A percentile compares a stretch with the other conserved stretches of the same genome.
Conservation (phyloP, 345 rosid genomes). For the Mangifera indica region DNA sequence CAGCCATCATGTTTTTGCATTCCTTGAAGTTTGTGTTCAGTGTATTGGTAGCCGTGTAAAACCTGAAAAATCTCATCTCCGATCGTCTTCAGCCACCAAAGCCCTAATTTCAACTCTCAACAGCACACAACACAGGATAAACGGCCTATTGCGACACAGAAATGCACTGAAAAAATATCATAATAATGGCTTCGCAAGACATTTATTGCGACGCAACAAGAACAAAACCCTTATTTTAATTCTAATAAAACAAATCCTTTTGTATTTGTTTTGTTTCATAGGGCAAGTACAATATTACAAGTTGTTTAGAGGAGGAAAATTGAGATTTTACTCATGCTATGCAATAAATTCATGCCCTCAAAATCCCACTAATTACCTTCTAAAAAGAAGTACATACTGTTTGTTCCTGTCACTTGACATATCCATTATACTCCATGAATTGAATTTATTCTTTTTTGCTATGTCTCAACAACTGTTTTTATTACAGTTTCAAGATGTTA, state of each 20-base stretch:
- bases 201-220: too few relatives aligned
- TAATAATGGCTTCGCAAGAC: too few relatives aligned
- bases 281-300: too few relatives aligned
- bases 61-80: constrained; percentile 20
- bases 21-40: constrained; percentile 48
- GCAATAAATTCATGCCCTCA: not conserved
- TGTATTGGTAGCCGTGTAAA: constrained; percentile 30
- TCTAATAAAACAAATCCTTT: too few relatives aligned
- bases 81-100: constrained; percentile 16
- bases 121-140: not conserved
- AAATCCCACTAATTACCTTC: not conserved
- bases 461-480: not conserved
- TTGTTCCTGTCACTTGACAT: too few relatives aligned
- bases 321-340: not conserved
- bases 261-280: too few relatives aligned
- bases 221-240: too few relatives aligned
- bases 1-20: constrained; percentile 41
- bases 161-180: too few relatives aligned
- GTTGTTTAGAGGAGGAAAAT: not conserved
- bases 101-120: not conserved
- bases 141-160: too few relatives aligned
- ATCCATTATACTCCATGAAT: not conserved
- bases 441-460: not conserved
- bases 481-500: not conserved
- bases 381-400: too few relatives aligned